A percentile compares a stretch with the other conserved stretches of the same genome.
Conservation (phyloP, 108 stramenopile genomes). For the Nitzschia palea region DNA sequence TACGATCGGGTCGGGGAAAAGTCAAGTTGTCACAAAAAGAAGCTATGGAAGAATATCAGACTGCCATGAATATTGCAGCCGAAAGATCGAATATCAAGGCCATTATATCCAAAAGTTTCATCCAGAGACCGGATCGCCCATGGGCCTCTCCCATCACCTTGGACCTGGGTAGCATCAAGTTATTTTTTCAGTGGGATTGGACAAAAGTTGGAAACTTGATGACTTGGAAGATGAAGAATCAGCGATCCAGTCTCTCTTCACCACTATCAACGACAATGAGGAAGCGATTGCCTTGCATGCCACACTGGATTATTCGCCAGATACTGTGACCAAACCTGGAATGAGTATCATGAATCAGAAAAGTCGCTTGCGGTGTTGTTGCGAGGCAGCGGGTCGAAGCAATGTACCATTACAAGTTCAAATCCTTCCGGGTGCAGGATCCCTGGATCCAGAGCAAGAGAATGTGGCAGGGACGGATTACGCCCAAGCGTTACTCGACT, state of each 20-base stretch:
- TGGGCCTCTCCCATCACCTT: conserved; percentile 9
- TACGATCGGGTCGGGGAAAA: conserved; percentile 17
- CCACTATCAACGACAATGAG: conserved; percentile 1
- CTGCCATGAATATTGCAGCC: neutral
- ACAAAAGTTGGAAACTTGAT: neutral
- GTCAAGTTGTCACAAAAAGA: conserved; percentile 4
- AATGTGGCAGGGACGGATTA: conserved; percentile 12
- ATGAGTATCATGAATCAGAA: neutral
- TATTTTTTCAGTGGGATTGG: conserved; percentile 6
- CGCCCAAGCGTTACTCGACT: conserved; percentile 23
- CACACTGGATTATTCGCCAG: conserved; percentile 28
- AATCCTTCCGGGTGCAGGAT: conserved; percentile 4
- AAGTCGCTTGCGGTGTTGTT: neutral
- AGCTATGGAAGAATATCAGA: conserved; percentile 20
- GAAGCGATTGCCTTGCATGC: conserved; percentile 18
- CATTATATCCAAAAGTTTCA: neutral
- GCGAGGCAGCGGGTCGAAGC: conserved; percentile 12
- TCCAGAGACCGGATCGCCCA: conserved; percentile 5
- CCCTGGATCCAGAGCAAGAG: neutral
- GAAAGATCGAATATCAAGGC: conserved; percentile 18
- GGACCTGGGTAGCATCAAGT: neutral
- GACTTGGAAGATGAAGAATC: neutral
- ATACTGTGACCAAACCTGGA: neutral
- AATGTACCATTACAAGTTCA: conserved; percentile 16
- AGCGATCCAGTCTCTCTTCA: neutral